These are phyloP conservation scores for Fusarium anguioides DNA, from an alignment of 2,329 filamentous ascomycete species.

Conservation along the genomic window DNA sequence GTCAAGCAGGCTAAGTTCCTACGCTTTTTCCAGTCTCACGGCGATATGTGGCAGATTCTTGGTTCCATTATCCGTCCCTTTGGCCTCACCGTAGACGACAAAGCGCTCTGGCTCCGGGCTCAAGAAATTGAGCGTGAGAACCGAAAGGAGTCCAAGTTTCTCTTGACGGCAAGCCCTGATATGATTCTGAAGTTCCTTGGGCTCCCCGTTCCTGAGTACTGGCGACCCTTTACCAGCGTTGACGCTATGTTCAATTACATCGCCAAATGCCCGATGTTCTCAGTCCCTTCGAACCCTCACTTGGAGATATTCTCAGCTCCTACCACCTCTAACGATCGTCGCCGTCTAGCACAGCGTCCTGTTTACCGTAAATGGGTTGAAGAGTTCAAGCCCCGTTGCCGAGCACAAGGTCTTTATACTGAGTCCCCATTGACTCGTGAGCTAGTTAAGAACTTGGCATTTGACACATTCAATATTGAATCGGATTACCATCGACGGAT, in stretches of 20 bases:
- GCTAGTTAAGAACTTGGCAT: conserved; percentile 63
- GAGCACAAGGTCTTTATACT: conserved; percentile 52
- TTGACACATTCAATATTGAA: conserved; percentile 60
- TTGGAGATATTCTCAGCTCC: conserved; percentile 45
- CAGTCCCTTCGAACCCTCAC: conserved; percentile 49
- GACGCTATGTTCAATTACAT: conserved; percentile 72
- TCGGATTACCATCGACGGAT: conserved; percentile 55
- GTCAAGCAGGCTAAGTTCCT: conserved; percentile 66
- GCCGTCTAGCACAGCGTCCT: conserved; percentile 64
- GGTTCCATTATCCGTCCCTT: conserved; percentile 71
- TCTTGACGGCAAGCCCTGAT: conserved; percentile 67
- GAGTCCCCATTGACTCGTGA: conserved; percentile 51
- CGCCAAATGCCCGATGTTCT: conserved; percentile 68
- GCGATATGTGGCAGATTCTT: conserved; percentile 75
- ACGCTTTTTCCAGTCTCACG: conserved; percentile 75
- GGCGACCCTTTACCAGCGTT: conserved; percentile 66
- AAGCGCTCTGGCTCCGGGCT: conserved; percentile 72
- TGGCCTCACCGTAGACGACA: conserved; percentile 74
- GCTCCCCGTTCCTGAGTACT: conserved; percentile 59
- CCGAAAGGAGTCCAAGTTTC: conserved; percentile 66
- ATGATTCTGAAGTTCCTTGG: conserved; percentile 72
- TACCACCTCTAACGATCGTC: conserved; percentile 66
- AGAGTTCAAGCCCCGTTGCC: conserved; percentile 69
- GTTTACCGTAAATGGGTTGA: conserved; percentile 71
- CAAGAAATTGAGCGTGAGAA: conserved; percentile 72